A percentile compares a stretch with the other conserved stretches of the same genome.
Conservation (phyloP, 2,329 filamentous ascomycete species). For the Zalaria obscura region DNA sequence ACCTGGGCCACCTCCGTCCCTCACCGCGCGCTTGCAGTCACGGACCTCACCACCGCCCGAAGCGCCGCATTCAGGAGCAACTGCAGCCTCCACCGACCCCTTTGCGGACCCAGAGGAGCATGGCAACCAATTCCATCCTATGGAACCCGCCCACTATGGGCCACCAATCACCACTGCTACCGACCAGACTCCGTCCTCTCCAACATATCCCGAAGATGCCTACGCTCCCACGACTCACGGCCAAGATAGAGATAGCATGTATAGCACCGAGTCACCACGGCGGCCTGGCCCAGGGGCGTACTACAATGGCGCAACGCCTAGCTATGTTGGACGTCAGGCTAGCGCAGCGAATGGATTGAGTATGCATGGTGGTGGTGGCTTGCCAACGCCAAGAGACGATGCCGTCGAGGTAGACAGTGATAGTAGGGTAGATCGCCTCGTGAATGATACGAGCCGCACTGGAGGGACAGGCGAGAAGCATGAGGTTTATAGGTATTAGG, state of each 20-base stretch:
- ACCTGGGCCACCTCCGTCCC: conserved; percentile 1
- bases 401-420: neutral
- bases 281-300: conserved; percentile 15
- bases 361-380: conserved; percentile 27
- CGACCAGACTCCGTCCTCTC: no score
- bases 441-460: neutral
- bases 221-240: no score
- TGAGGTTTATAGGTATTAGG: neutral
- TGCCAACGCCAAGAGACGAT: neutral
- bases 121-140: conserved; percentile 1
- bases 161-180: neutral
- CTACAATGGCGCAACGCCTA: conserved; percentile 20
- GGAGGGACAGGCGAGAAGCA: neutral
- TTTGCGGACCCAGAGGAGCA: conserved; percentile 2
- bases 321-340: conserved; percentile 28
- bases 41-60: neutral
- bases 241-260: neutral
- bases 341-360: conserved; percentile 28
- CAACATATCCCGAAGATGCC: no score
- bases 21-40: neutral
- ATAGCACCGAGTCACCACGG: neutral
- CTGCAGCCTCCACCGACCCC: neutral
- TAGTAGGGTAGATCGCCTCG: neutral
- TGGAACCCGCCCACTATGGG: conserved; percentile 3
- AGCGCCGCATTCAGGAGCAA: neutral